Evolutionary conservation across 331 rosid genomes (phyloP).

Genomic region (Cydonia oblonga): DNA sequence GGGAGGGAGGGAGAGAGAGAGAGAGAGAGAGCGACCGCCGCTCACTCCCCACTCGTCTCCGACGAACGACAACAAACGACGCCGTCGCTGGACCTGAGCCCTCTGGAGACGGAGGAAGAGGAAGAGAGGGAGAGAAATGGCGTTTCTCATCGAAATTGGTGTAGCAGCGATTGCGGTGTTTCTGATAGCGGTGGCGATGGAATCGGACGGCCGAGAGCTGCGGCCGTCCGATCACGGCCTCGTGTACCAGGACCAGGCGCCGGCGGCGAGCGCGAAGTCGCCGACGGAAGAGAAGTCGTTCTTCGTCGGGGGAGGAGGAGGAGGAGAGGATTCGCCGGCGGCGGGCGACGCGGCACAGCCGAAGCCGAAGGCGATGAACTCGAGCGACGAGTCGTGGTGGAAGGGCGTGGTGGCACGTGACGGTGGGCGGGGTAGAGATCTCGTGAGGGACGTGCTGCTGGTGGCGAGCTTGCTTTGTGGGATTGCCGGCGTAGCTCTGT

Average conservation of each 20-base stretch:
- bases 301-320: slow-evolving; percentile 54
- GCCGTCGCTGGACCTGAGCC: neutral
- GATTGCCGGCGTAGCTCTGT: slow-evolving; percentile 55
- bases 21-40: neutral
- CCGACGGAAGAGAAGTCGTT: slow-evolving; percentile 48
- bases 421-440: slow-evolving; percentile 11
- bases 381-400: slow-evolving; percentile 48
- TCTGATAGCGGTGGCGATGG: slow-evolving; percentile 13
- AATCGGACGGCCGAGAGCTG: slow-evolving; percentile 38
- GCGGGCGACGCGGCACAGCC: slow-evolving; percentile 33
- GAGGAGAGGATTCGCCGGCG: slow-evolving; percentile 25
- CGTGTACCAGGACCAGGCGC: slow-evolving; percentile 40
- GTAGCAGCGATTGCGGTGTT: slow-evolving; percentile 4
- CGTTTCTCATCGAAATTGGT: slow-evolving; percentile 10
- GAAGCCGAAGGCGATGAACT: slow-evolving; percentile 41
- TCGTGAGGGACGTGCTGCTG: slow-evolving; percentile 32
- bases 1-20: neutral
- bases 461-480: slow-evolving; percentile 70
- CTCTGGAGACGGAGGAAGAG: neutral
- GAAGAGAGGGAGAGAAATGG: slow-evolving; percentile 12
- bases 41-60: neutral
- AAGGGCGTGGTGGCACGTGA: slow-evolving; percentile 1
- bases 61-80: neutral
- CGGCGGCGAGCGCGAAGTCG: slow-evolving; percentile 11
- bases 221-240: slow-evolving; percentile 88